Base-by-base conservation (phyloP, 2,329 filamentous ascomycete species). In the Curvularia verruculosa region DNA sequence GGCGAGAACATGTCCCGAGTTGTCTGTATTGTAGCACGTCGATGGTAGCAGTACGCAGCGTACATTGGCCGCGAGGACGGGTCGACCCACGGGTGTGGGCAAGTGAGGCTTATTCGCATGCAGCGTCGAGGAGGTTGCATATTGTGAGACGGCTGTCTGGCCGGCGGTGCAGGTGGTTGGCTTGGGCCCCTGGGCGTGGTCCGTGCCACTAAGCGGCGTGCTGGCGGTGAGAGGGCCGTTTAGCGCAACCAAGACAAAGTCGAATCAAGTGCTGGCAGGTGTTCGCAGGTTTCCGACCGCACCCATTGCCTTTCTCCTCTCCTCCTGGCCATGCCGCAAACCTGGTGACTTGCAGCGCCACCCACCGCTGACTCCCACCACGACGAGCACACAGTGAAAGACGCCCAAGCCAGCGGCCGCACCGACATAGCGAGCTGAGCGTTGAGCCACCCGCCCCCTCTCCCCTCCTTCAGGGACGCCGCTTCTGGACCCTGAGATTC, bases 261-360 rank as follows among this genome's bases (percentile, higher is more conserved):
- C 58, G 60, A 58, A 57, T 58, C 52, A 37, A 50, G 54, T 43
- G 49, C 52, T 46, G 59, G 46, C 54, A 55, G 28, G 53, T 28
- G 51, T 52, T 50, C 46, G 55, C 55, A 58, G 46, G 49, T 46
- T 52, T 45, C 44, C 40, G 49, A 49, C 56, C 49, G 49, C 49
- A 50, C 55, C 55, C 45, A 50, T 43, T 51, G 54, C 47, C 44
- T 34, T 50, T 28, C 46, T 56, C 56, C 34, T 36, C 34, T 36
- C 44, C 59, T 43, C 29, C 46, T 41, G 23, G 61, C 59, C 58
- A 74, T 74, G 71, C 66, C 52, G 59, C 60, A 54, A 61, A 60
- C 60, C 55, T 69, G 69, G 68, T 72, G 66, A 71, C 62, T 6
- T 63, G 57, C 66, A 63, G 67, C 64, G 66, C 64, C 55, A 61